Conservation (phyloP, 1,284 basidiomycete genomes). For the Pseudozyma thailandica region DNA sequence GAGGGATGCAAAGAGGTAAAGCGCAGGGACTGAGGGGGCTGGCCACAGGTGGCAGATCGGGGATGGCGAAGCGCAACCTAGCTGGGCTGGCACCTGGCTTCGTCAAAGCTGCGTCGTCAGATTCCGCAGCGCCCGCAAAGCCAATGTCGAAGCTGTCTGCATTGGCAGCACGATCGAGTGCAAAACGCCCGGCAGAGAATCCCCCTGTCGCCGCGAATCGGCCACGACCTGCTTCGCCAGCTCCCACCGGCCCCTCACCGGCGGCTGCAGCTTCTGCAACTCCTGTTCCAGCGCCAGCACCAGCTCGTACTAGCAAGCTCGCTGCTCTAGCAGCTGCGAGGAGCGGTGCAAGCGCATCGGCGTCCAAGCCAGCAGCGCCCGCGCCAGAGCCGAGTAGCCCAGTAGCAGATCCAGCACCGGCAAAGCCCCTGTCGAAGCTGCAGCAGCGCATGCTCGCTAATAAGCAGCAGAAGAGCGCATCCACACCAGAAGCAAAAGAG, state of each 20-base stretch:
- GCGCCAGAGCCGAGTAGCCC: slow-evolving; percentile 15
- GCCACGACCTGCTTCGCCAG: slow-evolving; percentile 19
- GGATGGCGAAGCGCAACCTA: slow-evolving; percentile 50
- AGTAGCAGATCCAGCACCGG: slow-evolving; percentile 69
- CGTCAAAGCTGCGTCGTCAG: slow-evolving; percentile 5
- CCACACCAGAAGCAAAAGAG: slow-evolving; percentile 33
- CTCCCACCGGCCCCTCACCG: slow-evolving; percentile 2
- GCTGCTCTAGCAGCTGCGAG: slow-evolving; percentile 56
- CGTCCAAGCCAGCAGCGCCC: slow-evolving; percentile 14
- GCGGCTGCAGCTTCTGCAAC: slow-evolving; percentile 1
- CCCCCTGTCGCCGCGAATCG: slow-evolving; percentile 12
- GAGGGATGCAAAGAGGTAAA: slow-evolving; percentile 24
- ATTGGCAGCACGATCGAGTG: slow-evolving; percentile 40
- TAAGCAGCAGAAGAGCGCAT: slow-evolving; percentile 32
- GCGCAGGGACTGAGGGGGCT: slow-evolving; percentile 47
- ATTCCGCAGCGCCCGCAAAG: slow-evolving; percentile 9
- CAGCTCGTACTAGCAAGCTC: slow-evolving; percentile 50
- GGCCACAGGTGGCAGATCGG: slow-evolving; percentile 40
- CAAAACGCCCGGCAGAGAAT: slow-evolving; percentile 39
- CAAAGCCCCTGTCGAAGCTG: slow-evolving; percentile 72
- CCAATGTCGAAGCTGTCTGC: slow-evolving; percentile 44
- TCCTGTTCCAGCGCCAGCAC: neutral
- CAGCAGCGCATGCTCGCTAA: slow-evolving; percentile 71
- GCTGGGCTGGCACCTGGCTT: slow-evolving; percentile 41
- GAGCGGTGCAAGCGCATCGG: slow-evolving; percentile 9